Percentiles rank a stretch among this genome's conserved stretches.
These are phyloP conservation scores for Dactylonectria macrodidyma DNA, from an alignment of 2,329 filamentous ascomycete species.

Conservation along the genomic window DNA sequence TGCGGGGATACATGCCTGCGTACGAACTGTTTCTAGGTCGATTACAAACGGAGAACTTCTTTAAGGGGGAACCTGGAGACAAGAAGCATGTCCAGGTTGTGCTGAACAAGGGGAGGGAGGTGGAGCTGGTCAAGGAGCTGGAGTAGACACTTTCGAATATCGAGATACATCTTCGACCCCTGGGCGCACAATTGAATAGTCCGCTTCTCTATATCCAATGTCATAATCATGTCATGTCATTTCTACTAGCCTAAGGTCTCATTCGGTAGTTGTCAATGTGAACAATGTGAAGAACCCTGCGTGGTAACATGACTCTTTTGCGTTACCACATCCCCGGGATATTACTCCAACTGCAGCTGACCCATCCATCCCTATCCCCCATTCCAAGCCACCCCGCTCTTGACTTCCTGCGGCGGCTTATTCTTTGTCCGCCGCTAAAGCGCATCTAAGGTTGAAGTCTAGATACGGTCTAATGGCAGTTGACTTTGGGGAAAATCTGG, in stretches of 20 bases:
- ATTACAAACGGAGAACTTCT: constrained; percentile 39
- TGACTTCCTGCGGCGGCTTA: not conserved
- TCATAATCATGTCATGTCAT: too few species aligned
- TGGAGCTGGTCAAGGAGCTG: constrained; percentile 33
- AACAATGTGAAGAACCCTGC: not conserved
- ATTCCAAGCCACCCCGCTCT: not conserved
- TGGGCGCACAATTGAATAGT: not conserved
- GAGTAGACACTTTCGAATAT: constrained; percentile 1
- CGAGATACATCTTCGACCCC: not conserved
- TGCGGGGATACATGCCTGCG: constrained; percentile 46
- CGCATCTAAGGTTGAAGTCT: constrained; percentile 9
- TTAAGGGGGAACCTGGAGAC: constrained; percentile 1
- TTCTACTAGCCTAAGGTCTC: not conserved
- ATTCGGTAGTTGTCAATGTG: not conserved
- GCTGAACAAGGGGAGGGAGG: constrained; percentile 28
- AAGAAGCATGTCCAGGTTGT: constrained; percentile 36
- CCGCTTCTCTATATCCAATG: not conserved
- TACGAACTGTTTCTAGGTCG: constrained; percentile 44
- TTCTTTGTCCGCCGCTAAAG: constrained; percentile 18
- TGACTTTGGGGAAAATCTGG: constrained; percentile 26
- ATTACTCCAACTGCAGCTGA: constrained; percentile 4
- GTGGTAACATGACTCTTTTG: too few species aligned
- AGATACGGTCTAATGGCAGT: constrained; percentile 16
- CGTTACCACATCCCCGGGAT: not conserved
- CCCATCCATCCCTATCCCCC: not conserved